Evolutionary conservation across 257 asterid genomes (phyloP).

Genomic region (Mentha longifolia): DNA sequence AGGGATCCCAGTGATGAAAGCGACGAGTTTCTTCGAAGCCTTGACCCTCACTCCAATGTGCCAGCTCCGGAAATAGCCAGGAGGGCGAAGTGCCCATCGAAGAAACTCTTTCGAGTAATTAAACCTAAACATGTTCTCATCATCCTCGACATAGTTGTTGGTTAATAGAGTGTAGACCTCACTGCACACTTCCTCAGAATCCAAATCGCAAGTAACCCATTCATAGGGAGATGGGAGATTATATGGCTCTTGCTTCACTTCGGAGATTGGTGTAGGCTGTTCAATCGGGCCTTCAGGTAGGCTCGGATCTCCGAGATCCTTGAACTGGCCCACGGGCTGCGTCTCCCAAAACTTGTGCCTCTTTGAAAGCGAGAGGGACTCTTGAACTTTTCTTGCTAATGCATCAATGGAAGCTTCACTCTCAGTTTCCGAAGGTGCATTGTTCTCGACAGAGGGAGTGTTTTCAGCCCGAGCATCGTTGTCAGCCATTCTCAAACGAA

Average conservation of each 20-base stretch:
- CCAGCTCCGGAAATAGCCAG: slow-evolving; percentile 75
- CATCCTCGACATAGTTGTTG: slow-evolving; percentile 83
- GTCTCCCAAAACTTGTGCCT: slow-evolving; percentile 92
- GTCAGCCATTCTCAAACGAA: slow-evolving; percentile 53
- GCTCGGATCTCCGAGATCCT: slow-evolving; percentile 70
- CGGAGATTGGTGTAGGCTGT: slow-evolving; percentile 65
- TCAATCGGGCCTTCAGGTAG: slow-evolving; percentile 89
- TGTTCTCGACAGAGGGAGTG: slow-evolving; percentile 43
- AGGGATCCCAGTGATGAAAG: slow-evolving; percentile 86
- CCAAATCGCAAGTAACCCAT: slow-evolving; percentile 83
- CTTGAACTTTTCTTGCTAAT: slow-evolving; percentile 65
- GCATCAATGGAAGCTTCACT: slow-evolving; percentile 55
- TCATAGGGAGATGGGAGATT: slow-evolving; percentile 84
- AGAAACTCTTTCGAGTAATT: slow-evolving; percentile 91
- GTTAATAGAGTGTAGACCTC: slow-evolving; percentile 75
- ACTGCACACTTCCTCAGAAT: slow-evolving; percentile 67
- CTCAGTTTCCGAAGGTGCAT: slow-evolving; percentile 45
- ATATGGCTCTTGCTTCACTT: slow-evolving; percentile 86
- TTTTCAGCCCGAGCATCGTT: slow-evolving; percentile 46
- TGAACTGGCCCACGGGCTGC: slow-evolving; percentile 91
- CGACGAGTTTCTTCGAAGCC: slow-evolving; percentile 79
- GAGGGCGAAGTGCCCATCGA: slow-evolving; percentile 87
- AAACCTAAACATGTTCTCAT: slow-evolving; percentile 85
- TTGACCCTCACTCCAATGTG: slow-evolving; percentile 87
- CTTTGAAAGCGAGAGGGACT: slow-evolving; percentile 70